These are phyloP conservation scores for Silene uniflora DNA, from an alignment of 148 eudicot genomes.

Conservation along the genomic window DNA sequence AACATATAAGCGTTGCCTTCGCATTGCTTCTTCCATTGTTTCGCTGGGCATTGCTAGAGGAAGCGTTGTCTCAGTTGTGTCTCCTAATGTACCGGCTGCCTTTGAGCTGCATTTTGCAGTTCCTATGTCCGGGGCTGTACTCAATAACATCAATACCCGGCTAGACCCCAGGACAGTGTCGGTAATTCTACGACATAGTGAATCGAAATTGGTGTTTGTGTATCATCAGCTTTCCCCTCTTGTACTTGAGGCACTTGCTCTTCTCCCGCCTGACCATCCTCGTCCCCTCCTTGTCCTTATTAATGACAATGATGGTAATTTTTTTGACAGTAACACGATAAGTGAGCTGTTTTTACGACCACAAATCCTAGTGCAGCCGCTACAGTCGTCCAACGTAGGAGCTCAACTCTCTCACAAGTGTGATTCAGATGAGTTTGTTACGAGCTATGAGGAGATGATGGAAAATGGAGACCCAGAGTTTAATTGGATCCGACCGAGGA, in stretches of 20 bases:
- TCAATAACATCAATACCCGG: conserved; percentile 19
- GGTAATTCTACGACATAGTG: conserved; percentile 16
- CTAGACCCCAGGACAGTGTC: conserved; percentile 23
- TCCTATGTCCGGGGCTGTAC: conserved; percentile 27
- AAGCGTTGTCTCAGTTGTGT: conserved; percentile 19
- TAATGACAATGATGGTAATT: conserved; percentile 14
- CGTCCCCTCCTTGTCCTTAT: conserved; percentile 16
- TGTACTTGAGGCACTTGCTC: conserved; percentile 18
- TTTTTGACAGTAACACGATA: background rate
- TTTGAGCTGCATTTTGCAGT: conserved; percentile 25
- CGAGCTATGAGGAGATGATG: conserved; percentile 15
- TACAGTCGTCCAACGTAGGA: background rate
- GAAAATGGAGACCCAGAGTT: conserved; percentile 12
- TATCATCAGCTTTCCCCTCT: conserved; percentile 17
- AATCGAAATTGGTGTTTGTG: conserved; percentile 22
- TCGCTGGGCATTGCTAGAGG: conserved; percentile 13
- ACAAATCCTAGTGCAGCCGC: conserved; percentile 1
- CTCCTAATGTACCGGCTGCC: conserved; percentile 24
- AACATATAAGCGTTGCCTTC: conserved; percentile 17
- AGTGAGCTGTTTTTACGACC: conserved; percentile 1
- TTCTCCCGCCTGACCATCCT: conserved; percentile 13
- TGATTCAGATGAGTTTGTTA: conserved; percentile 2
- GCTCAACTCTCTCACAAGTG: background rate
- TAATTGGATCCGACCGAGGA: conserved; percentile 15
- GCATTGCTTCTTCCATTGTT: conserved; percentile 12